A percentile compares a stretch with the other conserved stretches of the same genome.
phyloP scores from a whole-genome alignment of 1,284 basidiomycete genomes.

The Ustilago curta region DNA sequence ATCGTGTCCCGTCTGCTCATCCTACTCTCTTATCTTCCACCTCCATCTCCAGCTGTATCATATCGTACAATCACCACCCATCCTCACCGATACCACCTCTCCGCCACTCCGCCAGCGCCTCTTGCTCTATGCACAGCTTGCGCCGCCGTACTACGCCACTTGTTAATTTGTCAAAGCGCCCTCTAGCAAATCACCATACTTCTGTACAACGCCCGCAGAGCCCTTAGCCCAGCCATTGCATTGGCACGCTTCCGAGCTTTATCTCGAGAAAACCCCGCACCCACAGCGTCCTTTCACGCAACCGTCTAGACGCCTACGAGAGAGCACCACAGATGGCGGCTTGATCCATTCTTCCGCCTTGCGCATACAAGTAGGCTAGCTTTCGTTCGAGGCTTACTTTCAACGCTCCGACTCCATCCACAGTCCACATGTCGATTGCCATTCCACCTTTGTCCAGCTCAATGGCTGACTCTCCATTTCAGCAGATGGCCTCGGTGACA shows the following conservation, averaged over 20 bases:
- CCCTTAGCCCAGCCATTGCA: too few relatives aligned
- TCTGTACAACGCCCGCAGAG: background rate
- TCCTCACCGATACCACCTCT: background rate
- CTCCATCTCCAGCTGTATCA: background rate
- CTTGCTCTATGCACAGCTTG: constrained; percentile 1
- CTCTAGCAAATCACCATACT: background rate
- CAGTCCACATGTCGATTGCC: constrained; percentile 11
- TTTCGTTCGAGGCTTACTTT: constrained; percentile 1
- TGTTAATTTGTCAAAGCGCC: background rate
- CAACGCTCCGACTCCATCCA: background rate
- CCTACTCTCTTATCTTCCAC: too few relatives aligned
- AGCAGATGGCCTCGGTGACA: background rate
- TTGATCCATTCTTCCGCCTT: too few relatives aligned
- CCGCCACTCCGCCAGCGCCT: background rate
- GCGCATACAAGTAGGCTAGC: background rate
- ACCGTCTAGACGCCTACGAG: too few relatives aligned
- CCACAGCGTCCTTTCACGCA: too few relatives aligned
- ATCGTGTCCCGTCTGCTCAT: too few relatives aligned
- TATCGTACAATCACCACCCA: background rate
- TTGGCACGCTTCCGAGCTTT: too few relatives aligned
- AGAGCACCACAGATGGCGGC: too few relatives aligned
- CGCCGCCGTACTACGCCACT: background rate
- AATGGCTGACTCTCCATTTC: constrained; percentile 1
- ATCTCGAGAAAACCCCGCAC: too few relatives aligned
- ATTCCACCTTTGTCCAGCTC: constrained; percentile 9